Evolutionary conservation across 2,329 filamentous ascomycete genomes (phyloP), one percentile per base, ranked within the genome.

Genomic region (Pyrenochaeta sp.): DNA sequence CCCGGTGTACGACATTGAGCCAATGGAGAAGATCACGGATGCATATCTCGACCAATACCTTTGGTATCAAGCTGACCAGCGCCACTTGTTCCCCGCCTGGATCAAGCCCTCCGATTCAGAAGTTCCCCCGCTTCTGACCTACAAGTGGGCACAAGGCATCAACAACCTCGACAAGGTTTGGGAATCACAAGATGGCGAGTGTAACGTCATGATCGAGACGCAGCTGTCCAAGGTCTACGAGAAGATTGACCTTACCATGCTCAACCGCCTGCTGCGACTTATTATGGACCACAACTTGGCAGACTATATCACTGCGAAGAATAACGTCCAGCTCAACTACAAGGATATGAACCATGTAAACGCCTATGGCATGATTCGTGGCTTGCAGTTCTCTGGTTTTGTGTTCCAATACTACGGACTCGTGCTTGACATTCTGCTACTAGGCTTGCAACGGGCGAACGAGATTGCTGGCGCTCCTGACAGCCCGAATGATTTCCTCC

Each of bases 271-370:
- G 32, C 84, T 99, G 49, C 88, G 95, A 47, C 81, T 99, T 66
- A 97, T 99, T 77, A 99, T 99, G 96, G 96, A 99, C 72, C 95
- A 99, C 84, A 99, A 99, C 77, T 81, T 99, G 81, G 95, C 95
- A 5, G 96, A 99, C 78, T 99, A 99, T 80, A 99, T 99, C 73
- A 97, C 94, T 1, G 93, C 94, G 37, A 99, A 99, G 86, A 99
- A 99, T 84, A 99, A 99, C 74, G 95, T 99, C 12, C 94, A 97
- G 77, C 86, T 99, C 62, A 97, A 96, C 62, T 99, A 99, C 84
- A 99, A 99, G 82, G 95, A 99, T 71, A 99, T 99, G 95, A 98
- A 97, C 74, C 95, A 99, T 73, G 95, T 96, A 75, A 99, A 99
- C 80, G 96, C 92, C 75, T 99, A 98, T 75, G 95, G 95, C 68